Percentiles rank a stretch among this genome's conserved stretches.
Evolutionary conservation across 352 stramenopile species (phyloP).

Genomic region (Hyaloperonospora brassicae): DNA sequence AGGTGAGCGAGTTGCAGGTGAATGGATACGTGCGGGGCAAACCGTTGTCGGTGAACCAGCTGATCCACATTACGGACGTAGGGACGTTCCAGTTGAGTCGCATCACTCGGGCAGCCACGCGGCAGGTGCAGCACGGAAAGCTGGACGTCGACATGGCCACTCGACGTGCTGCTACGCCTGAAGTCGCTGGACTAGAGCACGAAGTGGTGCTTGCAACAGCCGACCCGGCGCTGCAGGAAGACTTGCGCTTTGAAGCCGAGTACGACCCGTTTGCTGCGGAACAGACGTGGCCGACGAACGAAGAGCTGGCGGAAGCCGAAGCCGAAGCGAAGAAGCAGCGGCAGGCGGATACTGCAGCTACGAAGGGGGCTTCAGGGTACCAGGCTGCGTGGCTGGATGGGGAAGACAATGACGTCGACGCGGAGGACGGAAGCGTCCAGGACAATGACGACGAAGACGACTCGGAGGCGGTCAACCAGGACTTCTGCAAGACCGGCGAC

Average conservation of each 20-base stretch:
- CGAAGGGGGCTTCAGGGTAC: constrained; percentile 86
- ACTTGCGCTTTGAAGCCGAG: constrained; percentile 82
- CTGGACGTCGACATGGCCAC: constrained; percentile 23
- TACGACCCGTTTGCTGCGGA: constrained; percentile 94
- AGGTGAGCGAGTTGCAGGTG: constrained; percentile 72
- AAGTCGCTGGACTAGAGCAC: constrained; percentile 21
- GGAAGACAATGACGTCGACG: constrained; percentile 61
- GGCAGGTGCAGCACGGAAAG: constrained; percentile 39
- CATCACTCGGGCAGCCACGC: constrained; percentile 47
- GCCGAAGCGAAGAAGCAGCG: constrained; percentile 55
- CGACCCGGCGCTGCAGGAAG: constrained; percentile 56
- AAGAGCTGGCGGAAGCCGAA: constrained; percentile 90
- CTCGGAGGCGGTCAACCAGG: constrained; percentile 45
- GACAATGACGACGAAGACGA: constrained; percentile 53
- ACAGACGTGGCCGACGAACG: constrained; percentile 95
- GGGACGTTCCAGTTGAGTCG: constrained; percentile 89
- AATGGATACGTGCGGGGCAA: constrained; percentile 94
- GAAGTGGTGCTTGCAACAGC: constrained; percentile 57
- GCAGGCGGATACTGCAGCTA: constrained; percentile 27
- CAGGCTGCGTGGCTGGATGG: constrained; percentile 91
- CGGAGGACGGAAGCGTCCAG: constrained; percentile 45
- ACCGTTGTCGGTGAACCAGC: constrained; percentile 91
- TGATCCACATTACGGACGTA: constrained; percentile 95
- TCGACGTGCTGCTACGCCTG: constrained; percentile 5
- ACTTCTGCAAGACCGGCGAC: constrained; percentile 74